Conservation (phyloP, 148 eudicot genomes). For the Spergularia marina region DNA sequence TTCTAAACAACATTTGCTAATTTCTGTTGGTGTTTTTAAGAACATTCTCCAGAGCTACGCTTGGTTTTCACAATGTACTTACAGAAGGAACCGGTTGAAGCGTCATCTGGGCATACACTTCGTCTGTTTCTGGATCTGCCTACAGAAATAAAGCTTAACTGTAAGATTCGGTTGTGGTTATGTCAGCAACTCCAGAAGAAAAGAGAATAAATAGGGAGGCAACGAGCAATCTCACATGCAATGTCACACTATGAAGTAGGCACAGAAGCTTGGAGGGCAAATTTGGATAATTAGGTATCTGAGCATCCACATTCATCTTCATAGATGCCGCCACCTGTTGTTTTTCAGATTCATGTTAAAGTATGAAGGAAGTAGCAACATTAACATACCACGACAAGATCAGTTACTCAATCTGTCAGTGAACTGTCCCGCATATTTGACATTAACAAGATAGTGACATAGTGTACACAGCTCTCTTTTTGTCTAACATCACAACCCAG, state of each 20-base stretch:
- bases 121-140: conserved; percentile 99
- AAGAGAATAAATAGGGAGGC: neutral
- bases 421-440: neutral
- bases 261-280: conserved; percentile 88
- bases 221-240: conserved; percentile 54
- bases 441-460: neutral
- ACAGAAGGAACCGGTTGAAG: conserved; percentile 90
- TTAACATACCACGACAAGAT: neutral
- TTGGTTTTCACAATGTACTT: conserved; percentile 27
- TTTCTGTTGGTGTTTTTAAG: too few relatives aligned
- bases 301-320: conserved; percentile 84
- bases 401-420: neutral
- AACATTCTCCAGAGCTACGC: neutral
- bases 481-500: neutral
- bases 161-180: conserved; percentile 6
- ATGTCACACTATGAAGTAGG: conserved; percentile 77
- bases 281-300: conserved; percentile 86
- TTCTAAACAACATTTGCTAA: neutral
- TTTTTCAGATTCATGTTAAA: neutral
- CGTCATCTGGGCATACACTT: conserved; percentile 99
- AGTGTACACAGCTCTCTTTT: too few relatives aligned
- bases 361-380: neutral
- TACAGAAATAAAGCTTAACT: conserved; percentile 27
- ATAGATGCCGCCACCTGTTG: conserved; percentile 91
- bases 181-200: neutral